These are phyloP conservation scores for Penicillium maclennaniae DNA, from an alignment of 495 filamentous ascomycete genomes.

Conservation along the genomic window DNA sequence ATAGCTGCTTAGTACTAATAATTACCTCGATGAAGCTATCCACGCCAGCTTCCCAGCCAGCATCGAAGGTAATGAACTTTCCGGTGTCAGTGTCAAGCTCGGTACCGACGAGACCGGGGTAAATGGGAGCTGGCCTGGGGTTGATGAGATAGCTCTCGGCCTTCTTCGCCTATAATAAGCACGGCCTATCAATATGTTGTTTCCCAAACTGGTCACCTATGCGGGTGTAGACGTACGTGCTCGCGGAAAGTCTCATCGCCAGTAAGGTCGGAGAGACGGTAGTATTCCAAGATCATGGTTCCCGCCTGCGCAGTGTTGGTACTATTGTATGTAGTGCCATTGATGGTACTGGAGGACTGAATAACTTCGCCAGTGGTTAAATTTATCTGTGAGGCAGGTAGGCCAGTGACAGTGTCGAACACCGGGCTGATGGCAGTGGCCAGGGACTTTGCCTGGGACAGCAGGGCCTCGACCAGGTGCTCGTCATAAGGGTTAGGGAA, in stretches of 20 bases:
- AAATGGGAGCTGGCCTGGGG: slow-evolving; percentile 14
- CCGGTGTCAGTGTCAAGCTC: slow-evolving; percentile 19
- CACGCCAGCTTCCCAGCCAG: slow-evolving; percentile 21
- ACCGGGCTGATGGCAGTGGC: slow-evolving; percentile 16
- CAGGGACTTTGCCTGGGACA: slow-evolving; percentile 19
- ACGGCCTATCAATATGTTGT: neutral
- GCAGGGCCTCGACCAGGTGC: slow-evolving; percentile 14
- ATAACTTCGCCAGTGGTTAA: slow-evolving; percentile 12
- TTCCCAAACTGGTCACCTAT: neutral
- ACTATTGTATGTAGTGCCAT: slow-evolving; percentile 19
- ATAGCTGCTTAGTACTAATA: neutral
- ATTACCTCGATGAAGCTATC: slow-evolving; percentile 23
- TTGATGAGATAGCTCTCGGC: slow-evolving; percentile 17
- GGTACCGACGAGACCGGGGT: slow-evolving; percentile 19
- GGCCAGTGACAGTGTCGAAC: slow-evolving; percentile 19
- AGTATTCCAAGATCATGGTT: slow-evolving; percentile 22
- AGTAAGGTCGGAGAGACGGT: slow-evolving; percentile 21
- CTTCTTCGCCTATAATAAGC: slow-evolving; percentile 11
- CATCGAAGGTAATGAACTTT: slow-evolving; percentile 22
- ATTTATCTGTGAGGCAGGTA: slow-evolving; percentile 13
- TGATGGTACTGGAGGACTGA: slow-evolving; percentile 13
- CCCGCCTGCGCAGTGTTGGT: slow-evolving; percentile 23
- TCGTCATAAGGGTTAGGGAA: slow-evolving; percentile 18
- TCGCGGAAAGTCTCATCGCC: slow-evolving; percentile 22
- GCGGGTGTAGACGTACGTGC: slow-evolving; percentile 6